phyloP scores from a whole-genome alignment of 1,284 basidiomycete genomes.

The Microbotryomycetes sp. region DNA sequence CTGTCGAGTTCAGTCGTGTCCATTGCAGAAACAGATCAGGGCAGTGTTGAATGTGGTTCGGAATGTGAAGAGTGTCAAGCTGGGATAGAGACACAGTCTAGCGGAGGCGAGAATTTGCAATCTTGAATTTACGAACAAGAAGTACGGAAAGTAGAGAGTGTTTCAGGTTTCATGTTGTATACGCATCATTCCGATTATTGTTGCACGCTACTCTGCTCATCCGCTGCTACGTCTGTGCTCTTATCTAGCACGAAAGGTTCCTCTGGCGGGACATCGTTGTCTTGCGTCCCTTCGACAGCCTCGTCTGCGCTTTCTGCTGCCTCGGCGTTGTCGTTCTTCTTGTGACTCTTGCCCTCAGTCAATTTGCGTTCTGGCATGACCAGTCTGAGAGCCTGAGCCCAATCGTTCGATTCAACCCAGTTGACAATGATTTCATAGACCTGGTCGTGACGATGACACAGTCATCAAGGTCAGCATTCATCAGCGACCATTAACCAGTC shows the following conservation, averaged over 20 bases:
- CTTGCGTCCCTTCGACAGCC: neutral
- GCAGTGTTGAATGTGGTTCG: neutral
- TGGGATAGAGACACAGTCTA: neutral
- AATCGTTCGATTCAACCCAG: conserved; percentile 57
- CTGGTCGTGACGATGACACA: conserved; percentile 30
- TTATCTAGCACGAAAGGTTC: neutral
- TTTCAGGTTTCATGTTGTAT: too few species aligned
- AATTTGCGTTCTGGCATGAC: conserved; percentile 90
- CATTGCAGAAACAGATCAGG: neutral
- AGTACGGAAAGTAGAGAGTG: too few species aligned
- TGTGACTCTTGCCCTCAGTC: conserved; percentile 43
- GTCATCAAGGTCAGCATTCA: neutral
- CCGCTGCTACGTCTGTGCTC: neutral
- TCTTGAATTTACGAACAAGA: too few species aligned
- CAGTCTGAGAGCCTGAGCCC: conserved; percentile 72
- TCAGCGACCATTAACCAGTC: neutral
- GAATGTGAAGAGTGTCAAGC: neutral
- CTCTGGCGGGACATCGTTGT: neutral
- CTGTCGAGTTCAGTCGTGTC: neutral
- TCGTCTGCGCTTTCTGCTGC: neutral
- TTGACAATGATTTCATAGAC: conserved; percentile 86
- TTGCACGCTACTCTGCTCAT: neutral
- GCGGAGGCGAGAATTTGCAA: neutral
- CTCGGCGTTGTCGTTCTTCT: neutral
- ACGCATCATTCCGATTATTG: too few species aligned